Evolutionary conservation across 805 yeast species (phyloP).

Genomic region (Suhomyces canberraensis): DNA sequence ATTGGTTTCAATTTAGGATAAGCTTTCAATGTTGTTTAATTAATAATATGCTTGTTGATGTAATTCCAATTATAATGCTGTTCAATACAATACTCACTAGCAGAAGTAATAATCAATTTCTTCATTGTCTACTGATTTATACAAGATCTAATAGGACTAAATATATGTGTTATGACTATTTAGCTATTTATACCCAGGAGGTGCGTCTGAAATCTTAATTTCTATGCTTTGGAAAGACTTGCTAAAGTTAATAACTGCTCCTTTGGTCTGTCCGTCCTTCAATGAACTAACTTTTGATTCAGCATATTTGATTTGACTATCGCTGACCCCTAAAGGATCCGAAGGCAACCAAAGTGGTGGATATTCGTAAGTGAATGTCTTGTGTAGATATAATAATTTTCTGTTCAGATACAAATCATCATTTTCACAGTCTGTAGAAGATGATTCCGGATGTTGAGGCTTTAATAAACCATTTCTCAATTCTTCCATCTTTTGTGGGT

Average conservation of each 20-base stretch:
- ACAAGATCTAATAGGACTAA: constrained; percentile 10
- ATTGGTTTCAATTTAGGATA: no score
- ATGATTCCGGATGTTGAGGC: neutral
- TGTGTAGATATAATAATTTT: constrained; percentile 32
- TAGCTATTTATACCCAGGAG: constrained; percentile 29
- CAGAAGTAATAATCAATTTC: neutral
- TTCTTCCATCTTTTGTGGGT: neutral
- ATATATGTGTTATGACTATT: no score
- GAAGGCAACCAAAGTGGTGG: constrained; percentile 41
- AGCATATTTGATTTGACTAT: constrained; percentile 17
- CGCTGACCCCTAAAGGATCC: constrained; percentile 32
- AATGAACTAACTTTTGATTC: constrained; percentile 14
- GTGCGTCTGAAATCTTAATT: constrained; percentile 25
- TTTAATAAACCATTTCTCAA: no score
- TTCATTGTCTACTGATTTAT: constrained; percentile 14
- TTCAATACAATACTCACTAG: no score
- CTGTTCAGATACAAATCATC: constrained; percentile 19
- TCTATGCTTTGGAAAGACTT: constrained; percentile 9
- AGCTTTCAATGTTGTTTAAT: no score
- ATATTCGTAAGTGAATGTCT: constrained; percentile 33
- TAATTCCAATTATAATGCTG: no score
- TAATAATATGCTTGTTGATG: no score
- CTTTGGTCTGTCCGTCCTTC: constrained; percentile 22
- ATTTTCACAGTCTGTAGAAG: no score
- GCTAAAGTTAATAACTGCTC: constrained; percentile 20